Evolutionary conservation across 2,329 filamentous ascomycete genomes (phyloP).

Genomic region (Ophiocordyceps camponoti-saundersi): DNA sequence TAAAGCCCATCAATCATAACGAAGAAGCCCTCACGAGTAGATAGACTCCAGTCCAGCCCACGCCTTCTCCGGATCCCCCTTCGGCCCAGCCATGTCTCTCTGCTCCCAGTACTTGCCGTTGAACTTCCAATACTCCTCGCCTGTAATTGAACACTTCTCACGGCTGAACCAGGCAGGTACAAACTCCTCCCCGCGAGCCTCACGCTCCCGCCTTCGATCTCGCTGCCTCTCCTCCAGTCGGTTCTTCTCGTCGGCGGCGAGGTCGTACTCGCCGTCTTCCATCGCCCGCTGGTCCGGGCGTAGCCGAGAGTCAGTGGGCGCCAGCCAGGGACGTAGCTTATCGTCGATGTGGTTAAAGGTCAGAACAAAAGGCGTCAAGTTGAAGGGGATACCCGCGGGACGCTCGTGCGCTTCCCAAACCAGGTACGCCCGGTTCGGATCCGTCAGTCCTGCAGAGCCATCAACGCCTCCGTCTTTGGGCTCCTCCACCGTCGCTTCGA

Average conservation of each 20-base stretch:
- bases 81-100: constrained; percentile 44
- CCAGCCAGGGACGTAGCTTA: constrained; percentile 56
- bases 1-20: not conserved
- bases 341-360: constrained; percentile 87
- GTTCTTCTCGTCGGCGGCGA: constrained; percentile 87
- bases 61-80: constrained; percentile 31
- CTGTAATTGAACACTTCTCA: constrained; percentile 57
- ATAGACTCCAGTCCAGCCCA: constrained; percentile 68
- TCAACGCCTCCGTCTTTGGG: constrained; percentile 23
- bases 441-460: constrained; percentile 38
- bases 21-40: constrained; percentile 21
- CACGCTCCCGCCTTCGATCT: constrained; percentile 52
- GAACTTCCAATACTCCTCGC: constrained; percentile 81
- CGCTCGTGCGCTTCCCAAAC: constrained; percentile 83
- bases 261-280: constrained; percentile 95
- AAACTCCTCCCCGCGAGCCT: constrained; percentile 68
- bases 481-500: constrained; percentile 56
- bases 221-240: constrained; percentile 85
- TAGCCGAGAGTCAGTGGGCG: constrained; percentile 86
- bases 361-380: constrained; percentile 87
- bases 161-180: constrained; percentile 72
- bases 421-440: constrained; percentile 62
- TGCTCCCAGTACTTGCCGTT: constrained; percentile 78
- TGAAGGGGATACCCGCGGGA: constrained; percentile 80
- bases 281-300: constrained; percentile 92